Percentiles rank a stretch among this genome's conserved stretches.
These are phyloP conservation scores for Trichoderma guizhouense DNA, from an alignment of 2,329 filamentous ascomycete genomes.

Conservation along the genomic window DNA sequence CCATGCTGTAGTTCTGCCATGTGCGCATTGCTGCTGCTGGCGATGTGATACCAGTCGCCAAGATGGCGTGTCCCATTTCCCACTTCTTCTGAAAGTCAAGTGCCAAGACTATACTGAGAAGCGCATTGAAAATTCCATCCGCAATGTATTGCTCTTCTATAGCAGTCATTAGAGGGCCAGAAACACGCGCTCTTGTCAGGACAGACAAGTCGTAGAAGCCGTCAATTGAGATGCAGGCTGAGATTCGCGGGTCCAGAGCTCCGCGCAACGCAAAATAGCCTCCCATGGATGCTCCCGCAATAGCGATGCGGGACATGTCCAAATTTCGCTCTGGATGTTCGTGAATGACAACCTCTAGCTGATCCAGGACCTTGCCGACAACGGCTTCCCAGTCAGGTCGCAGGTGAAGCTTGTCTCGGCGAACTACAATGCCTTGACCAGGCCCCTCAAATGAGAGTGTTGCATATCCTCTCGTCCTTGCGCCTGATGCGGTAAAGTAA, in stretches of 20 bases:
- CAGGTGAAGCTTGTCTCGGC: slow-evolving; percentile 41
- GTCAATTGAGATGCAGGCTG: neutral
- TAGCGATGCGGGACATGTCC: neutral
- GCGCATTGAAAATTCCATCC: neutral
- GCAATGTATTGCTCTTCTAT: neutral
- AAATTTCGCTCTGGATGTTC: neutral
- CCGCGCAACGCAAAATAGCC: neutral
- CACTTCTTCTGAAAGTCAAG: neutral
- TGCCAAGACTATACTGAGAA: neutral
- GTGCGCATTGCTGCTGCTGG: neutral
- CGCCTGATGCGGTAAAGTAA: neutral
- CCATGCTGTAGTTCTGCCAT: neutral
- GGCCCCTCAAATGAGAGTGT: slow-evolving; percentile 46
- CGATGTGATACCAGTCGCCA: neutral
- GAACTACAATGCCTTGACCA: slow-evolving; percentile 40
- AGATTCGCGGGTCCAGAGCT: neutral
- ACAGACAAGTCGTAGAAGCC: neutral
- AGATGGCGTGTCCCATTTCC: neutral
- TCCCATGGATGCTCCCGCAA: neutral
- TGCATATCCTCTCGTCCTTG: slow-evolving; percentile 26
- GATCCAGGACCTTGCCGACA: neutral
- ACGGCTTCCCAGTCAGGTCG: slow-evolving; percentile 44
- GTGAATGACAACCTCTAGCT: neutral
- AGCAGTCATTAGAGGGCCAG: neutral
- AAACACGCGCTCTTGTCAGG: neutral